phyloP scores from a whole-genome alignment of 192 early-diverging fungal species.

The Ambispora gerdemannii region DNA sequence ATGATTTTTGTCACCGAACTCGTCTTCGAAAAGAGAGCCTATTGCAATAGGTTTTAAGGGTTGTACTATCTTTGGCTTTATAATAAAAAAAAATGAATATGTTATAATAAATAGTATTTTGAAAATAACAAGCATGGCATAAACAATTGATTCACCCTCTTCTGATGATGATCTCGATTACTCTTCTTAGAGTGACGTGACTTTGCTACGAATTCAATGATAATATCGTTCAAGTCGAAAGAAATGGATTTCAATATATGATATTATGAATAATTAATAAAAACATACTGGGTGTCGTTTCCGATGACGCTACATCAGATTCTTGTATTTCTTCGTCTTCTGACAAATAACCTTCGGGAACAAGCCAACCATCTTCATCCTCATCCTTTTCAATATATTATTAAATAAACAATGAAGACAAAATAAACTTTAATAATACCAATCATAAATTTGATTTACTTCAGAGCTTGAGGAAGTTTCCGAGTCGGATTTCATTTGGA shows the following conservation, averaged over 20 bases:
- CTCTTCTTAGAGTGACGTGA: too few relatives aligned
- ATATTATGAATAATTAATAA: too few relatives aligned
- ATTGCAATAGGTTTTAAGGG: constrained; percentile 30
- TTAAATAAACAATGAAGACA: background rate
- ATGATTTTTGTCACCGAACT: constrained; percentile 32
- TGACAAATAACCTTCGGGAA: constrained; percentile 84
- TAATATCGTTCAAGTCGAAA: too few relatives aligned
- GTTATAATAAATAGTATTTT: background rate
- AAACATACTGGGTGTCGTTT: background rate
- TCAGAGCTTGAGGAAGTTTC: background rate
- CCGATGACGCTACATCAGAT: background rate
- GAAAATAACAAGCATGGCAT: background rate
- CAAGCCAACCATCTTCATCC: constrained; percentile 71
- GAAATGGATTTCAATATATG: too few relatives aligned
- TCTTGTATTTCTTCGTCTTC: constrained; percentile 61
- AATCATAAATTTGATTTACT: too few relatives aligned
- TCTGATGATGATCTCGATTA: too few relatives aligned
- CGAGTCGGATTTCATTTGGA: constrained; percentile 45
- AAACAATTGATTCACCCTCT: background rate
- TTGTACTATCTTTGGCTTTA: constrained; percentile 3
- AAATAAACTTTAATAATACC: background rate
- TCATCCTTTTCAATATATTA: constrained; percentile 23
- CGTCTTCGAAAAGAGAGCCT: constrained; percentile 38
- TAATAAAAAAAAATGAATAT: background rate
- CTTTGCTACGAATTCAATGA: too few relatives aligned